Base-by-base conservation (phyloP, 371 early-diverging fungal species). In the Entomophthora muscae region DNA sequence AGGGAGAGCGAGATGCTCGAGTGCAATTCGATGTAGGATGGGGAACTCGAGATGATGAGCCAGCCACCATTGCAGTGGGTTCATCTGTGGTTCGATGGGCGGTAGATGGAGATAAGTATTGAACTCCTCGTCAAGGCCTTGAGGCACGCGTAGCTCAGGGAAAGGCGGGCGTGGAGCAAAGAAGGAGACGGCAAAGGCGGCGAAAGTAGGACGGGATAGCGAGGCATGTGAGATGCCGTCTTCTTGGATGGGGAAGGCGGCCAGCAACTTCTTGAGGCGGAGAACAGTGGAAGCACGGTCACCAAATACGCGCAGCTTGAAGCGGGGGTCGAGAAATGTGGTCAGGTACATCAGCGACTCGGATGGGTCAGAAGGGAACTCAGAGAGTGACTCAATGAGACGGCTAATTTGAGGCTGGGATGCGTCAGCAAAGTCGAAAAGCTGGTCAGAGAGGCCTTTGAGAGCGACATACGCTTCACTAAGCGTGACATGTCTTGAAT, bases 11-110 rank as follows among this genome's bases (percentile, higher is more conserved):
- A 57, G 29, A 21, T 57, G 58, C 21, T 57, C 58, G 29, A 57
- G 26, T 1, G 58, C 58, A 3, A 57, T 26, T 27, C 58, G 13
- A 21, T 57, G 58, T 7, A 57, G 58, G 26, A 57, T 31, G 29
- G 58, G 58, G 58, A 29, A 57, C 32, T 57, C 58, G 29, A 29
- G 31, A 26, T 57, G 58, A 21, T 57, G 58, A 26, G 58, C 29
- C 26, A 21, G 21, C 58, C 58, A 57, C 58, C 58, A 30, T 21
- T 26, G 2, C n/a, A 57, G 26, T n/a, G 58, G 58, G 58, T 57
- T 31, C 13, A 57, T 13, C 26, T 28, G 17, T 3, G 58, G 58
- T 17, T 26, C 12, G 21, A 57, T 57, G 13, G 58, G 58, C 3
- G 58, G 58, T 31, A 31, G 17, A 3, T 29, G 26, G 12, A 57